Conservation (phyloP, 495 filamentous ascomycete genomes). For the Xanthoparmelia taractica region DNA sequence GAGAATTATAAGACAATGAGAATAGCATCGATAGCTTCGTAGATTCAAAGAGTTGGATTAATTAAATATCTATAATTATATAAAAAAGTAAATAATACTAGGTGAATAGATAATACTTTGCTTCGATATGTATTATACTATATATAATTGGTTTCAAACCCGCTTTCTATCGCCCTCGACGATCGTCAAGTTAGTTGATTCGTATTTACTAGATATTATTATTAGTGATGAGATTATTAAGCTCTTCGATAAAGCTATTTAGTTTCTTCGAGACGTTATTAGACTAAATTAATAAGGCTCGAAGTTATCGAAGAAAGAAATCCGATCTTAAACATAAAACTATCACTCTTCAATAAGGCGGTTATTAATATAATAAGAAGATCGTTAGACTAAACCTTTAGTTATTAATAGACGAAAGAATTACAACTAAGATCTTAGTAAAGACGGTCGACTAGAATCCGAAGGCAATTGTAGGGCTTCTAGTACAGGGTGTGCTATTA, state of each 20-base stretch:
- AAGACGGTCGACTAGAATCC: too few relatives aligned
- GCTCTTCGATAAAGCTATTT: slow-evolving; percentile 31
- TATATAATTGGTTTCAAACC: slow-evolving; percentile 1
- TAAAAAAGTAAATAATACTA: slow-evolving; percentile 9
- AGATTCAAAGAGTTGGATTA: neutral
- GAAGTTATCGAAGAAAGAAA: too few relatives aligned
- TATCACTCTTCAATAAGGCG: too few relatives aligned
- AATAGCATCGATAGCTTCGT: neutral
- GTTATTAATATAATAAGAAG: too few relatives aligned
- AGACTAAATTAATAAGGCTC: slow-evolving; percentile 22
- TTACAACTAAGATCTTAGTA: too few relatives aligned
- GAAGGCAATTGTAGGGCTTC: too few relatives aligned
- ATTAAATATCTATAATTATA: neutral
- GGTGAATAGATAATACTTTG: slow-evolving; percentile 26
- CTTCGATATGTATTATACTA: slow-evolving; percentile 27
- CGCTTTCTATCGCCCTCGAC: slow-evolving; percentile 10
- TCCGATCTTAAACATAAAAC: too few relatives aligned
- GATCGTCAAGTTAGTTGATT: neutral
- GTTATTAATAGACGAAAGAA: too few relatives aligned
- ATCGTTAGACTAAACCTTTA: too few relatives aligned
- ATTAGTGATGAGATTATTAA: slow-evolving; percentile 25
- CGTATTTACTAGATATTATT: slow-evolving; percentile 26
- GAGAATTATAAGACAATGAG: neutral
- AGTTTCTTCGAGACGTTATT: slow-evolving; percentile 31
- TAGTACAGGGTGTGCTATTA: too few relatives aligned